Base-by-base conservation (phyloP, 331 rosid genomes). In the Rhamnella rubrinervis region DNA sequence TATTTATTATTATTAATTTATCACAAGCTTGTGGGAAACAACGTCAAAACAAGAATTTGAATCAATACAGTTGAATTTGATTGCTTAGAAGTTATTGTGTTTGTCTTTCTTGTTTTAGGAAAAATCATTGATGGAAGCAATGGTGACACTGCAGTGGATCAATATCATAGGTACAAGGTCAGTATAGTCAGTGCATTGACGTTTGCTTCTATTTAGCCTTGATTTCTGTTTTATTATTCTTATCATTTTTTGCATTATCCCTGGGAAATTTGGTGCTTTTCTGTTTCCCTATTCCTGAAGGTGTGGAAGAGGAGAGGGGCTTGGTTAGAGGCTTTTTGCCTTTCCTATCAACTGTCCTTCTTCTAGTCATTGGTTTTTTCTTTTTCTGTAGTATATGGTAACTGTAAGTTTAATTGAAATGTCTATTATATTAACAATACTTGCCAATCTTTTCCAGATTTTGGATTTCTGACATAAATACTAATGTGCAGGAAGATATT, bases 101-200 rank as follows among this genome's bases (percentile, higher is more conserved):
- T 11, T 40, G 7, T 65, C 51, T 64, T 35, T 49, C 21, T 82
- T 78, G 70, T 72, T 75, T 71, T 63, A 93, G 97, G 96, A 20
- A 90, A 86, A 59, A 79, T 90, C 63, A 15, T 84, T 70, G 97
- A 93, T 71, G 80, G 75, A 72, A 76, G 98, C 86, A 93, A 85
- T 71, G 97, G 96, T 8, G 96, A 93, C 71, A 86, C 80, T 64
- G 96, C 98, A 52, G 96, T 90, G 73, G 96, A 90, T 74, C 98
- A 93, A 66, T 93, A 88, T 81, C 92, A 93, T 75, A 86, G 82
- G 50, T 93, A 88, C 70, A 83, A 82, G 98, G 98, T 90, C 72
- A 66, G 88, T 74, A 57, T 56, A 53, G 35, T 56, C 14, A 17
- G 25, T 8, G 6, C 25, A 6, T 21, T 17, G 20, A 21, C 19